Percentiles rank a stretch among this genome's conserved stretches.
These are phyloP conservation scores for Phycomyces nitens DNA, from an alignment of 192 early-diverging fungal genomes.

Conservation along the genomic window DNA sequence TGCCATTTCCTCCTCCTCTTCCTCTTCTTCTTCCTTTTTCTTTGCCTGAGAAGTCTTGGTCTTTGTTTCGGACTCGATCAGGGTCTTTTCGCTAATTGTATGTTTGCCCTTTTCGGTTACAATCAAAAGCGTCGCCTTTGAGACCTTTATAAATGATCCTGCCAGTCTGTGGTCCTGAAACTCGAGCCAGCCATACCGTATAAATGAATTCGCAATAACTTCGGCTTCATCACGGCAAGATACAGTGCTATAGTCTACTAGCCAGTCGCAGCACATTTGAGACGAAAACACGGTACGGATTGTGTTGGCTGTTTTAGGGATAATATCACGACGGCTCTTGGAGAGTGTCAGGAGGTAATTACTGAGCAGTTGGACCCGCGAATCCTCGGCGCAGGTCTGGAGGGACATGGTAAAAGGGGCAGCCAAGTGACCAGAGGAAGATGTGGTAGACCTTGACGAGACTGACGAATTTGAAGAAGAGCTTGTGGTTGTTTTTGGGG, in stretches of 20 bases:
- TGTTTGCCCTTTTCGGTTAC: slow-evolving; percentile 17
- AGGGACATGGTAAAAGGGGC: slow-evolving; percentile 17
- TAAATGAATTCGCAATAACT: slow-evolving; percentile 40
- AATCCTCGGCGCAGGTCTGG: neutral
- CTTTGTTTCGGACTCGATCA: neutral
- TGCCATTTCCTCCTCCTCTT: no score
- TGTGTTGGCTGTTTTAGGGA: neutral
- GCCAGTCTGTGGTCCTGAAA: slow-evolving; percentile 10
- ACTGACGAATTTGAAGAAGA: neutral
- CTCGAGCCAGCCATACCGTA: slow-evolving; percentile 43
- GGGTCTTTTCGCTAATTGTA: neutral
- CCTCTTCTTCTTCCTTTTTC: no score
- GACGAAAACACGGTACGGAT: slow-evolving; percentile 16
- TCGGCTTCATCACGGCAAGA: slow-evolving; percentile 47
- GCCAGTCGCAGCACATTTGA: slow-evolving; percentile 42
- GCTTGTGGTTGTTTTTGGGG: neutral
- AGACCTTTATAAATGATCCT: neutral
- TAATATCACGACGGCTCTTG: neutral
- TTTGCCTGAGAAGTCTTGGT: neutral
- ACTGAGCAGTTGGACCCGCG: slow-evolving; percentile 5
- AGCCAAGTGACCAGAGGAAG: neutral
- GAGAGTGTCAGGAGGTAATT: slow-evolving; percentile 7
- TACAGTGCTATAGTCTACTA: slow-evolving; percentile 48
- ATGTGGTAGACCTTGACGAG: slow-evolving; percentile 1
- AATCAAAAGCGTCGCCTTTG: slow-evolving; percentile 8